Base-by-base conservation (phyloP, 2,329 filamentous ascomycete genomes). In the Aspergillus ochraceus region DNA sequence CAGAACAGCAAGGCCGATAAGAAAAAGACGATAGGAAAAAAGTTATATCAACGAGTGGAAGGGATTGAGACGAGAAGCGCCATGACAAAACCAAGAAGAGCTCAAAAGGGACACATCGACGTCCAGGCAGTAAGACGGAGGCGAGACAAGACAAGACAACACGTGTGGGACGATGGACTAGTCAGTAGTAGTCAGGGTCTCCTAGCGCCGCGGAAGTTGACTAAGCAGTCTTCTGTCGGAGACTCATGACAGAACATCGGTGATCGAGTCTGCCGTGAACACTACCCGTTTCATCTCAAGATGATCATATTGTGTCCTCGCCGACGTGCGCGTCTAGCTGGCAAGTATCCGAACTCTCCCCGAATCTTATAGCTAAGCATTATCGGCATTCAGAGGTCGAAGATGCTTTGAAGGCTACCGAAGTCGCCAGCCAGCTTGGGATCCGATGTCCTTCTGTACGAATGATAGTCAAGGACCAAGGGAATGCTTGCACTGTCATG, bases 1-100 rank as follows among this genome's bases (percentile, higher is more conserved):
- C 60, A 55, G 50, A 61, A 46, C 54, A 19, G 19, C 57, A 59
- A 49, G 19, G n/a, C 24, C 54, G 52, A 50, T 22, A 57, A 39
- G 45, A 60, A 55, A 56, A 29, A 55, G 20, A 24, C 45, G 52
- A 36, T 19, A 60, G 53, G 57, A 52, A 54, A 65, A 59, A 29
- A 29, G 8, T 24, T 59, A 60, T 62, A 64, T 74, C 68, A 76
- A 74, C 69, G 74, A 77, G 70, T 70, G 76, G 74, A 69, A 62
- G 63, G 65, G 69, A 71, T 63, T 47, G 67, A 68, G 60, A 68
- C 56, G 67, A 63, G 64, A 70, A 54, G 64, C 67, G 71, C 73
- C 75, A 76, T 76, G 66, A 71, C 72, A 73, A 54, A 64, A 63
- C 61, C 57, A 49, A 61, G 61, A 62, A 56, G 55, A 63, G 52